Evolutionary conservation across 1,284 basidiomycete species (phyloP).

Genomic region (Cryptococcus neoformans): DNA sequence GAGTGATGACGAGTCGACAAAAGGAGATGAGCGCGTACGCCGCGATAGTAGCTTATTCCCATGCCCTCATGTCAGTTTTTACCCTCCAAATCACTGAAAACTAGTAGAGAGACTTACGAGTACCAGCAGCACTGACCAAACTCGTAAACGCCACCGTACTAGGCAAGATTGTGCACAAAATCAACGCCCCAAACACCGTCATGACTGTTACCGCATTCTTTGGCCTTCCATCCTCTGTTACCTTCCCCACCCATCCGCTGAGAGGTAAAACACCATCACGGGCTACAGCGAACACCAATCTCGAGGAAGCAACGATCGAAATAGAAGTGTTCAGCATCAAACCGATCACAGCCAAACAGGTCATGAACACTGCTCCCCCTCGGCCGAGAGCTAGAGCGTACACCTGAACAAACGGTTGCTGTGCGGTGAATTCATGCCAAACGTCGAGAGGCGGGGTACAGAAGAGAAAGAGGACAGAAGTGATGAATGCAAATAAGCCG

Average conservation of each 20-base stretch:
- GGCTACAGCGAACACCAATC: constrained; percentile 79
- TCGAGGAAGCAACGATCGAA: constrained; percentile 75
- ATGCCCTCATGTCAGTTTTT: constrained; percentile 51
- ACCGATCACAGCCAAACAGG: constrained; percentile 69
- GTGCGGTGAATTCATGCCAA: constrained; percentile 68
- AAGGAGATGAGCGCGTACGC: constrained; percentile 74
- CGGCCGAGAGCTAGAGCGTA: constrained; percentile 76
- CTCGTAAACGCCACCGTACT: constrained; percentile 83
- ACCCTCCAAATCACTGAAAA: background rate
- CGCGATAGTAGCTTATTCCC: constrained; percentile 56
- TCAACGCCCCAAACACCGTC: constrained; percentile 63
- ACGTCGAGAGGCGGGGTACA: constrained; percentile 74
- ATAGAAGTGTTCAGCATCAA: constrained; percentile 74
- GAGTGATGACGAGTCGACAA: constrained; percentile 68
- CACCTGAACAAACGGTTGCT: constrained; percentile 79
- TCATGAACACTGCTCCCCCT: constrained; percentile 76
- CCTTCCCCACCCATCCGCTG: constrained; percentile 64
- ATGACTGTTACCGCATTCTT: constrained; percentile 77
- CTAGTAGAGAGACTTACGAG: background rate
- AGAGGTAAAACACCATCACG: constrained; percentile 81
- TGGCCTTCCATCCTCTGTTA: constrained; percentile 62
- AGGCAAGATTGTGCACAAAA: constrained; percentile 78
- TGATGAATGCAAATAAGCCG: constrained; percentile 67
- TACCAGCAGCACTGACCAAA: constrained; percentile 70
- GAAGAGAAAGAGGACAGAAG: constrained; percentile 76